Conservation (phyloP, 768 basidiomycete genomes). For the Boletellus sp. region DNA sequence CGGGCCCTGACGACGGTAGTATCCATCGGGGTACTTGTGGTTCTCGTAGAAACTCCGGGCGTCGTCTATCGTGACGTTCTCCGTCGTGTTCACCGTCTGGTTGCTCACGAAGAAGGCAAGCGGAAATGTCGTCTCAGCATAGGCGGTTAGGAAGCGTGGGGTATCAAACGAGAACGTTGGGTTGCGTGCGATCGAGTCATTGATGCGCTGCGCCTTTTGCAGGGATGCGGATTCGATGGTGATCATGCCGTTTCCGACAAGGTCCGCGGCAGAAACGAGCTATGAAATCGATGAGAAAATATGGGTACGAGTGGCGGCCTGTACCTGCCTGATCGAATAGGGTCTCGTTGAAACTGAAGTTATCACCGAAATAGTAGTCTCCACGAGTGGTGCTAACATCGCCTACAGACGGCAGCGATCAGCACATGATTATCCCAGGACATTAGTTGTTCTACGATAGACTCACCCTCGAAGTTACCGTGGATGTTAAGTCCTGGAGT, state of each 20-base stretch:
- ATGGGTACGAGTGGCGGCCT: not conserved
- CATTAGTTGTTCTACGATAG: not conserved
- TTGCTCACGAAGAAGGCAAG: slow-evolving; percentile 25
- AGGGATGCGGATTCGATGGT: slow-evolving; percentile 21
- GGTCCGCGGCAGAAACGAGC: slow-evolving; percentile 17
- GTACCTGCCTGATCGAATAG: slow-evolving; percentile 17
- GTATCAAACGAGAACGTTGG: slow-evolving; percentile 22
- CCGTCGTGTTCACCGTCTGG: slow-evolving; percentile 18
- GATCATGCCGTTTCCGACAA: slow-evolving; percentile 16
- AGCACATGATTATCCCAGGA: not conserved
- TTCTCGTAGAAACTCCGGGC: slow-evolving; percentile 19
- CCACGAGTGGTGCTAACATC: slow-evolving; percentile 24
- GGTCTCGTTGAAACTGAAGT: slow-evolving; percentile 25
- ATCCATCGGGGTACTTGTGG: slow-evolving; percentile 18
- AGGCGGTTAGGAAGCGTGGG: slow-evolving; percentile 19
- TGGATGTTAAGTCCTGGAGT: slow-evolving; percentile 22
- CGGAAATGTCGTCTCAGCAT: slow-evolving; percentile 23
- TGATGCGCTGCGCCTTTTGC: slow-evolving; percentile 22
- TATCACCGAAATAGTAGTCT: slow-evolving; percentile 26
- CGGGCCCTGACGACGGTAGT: slow-evolving; percentile 16
- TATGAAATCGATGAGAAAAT: slow-evolving; percentile 1
- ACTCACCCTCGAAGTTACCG: slow-evolving; percentile 22
- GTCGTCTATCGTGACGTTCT: slow-evolving; percentile 9
- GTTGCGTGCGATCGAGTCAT: slow-evolving; percentile 25
- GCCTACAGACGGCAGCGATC: slow-evolving; percentile 7